Evolutionary conservation across 192 early-diverging fungal species (phyloP), one percentile per base, ranked within the genome.

Genomic region (Coemansia pectinata): DNA sequence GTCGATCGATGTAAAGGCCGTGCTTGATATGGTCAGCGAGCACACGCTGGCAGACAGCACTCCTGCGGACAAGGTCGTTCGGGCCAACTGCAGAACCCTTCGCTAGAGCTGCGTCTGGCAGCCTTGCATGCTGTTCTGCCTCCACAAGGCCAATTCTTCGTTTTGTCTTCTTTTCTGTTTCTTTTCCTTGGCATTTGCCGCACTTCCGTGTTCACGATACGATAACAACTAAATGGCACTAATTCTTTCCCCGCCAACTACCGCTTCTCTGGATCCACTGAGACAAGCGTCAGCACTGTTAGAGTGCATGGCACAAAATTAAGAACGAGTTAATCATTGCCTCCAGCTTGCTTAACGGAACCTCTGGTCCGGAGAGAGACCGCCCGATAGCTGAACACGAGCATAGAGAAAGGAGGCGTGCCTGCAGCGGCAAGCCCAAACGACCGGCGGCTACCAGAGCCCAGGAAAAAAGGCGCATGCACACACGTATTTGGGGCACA

Each of bases 1-100:
- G 19, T 85, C 88, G 31, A 91, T 97, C 65, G 94, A 97, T 76
- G 89, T 91, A 83, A 86, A 88, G 83, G 57, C 63, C 6, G 71
- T 72, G 21, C 64, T 76, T 52, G 57, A 52, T 0, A 25, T 63
- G 23, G 66, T 73, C 4, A 65, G 79, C 65, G 70, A 71, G 55
- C 67, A 71, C 57, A 42, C 63, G 66, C 70, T 76, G 42, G 73
- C 76, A 1, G 79, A 75, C 31, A 67, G 42, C 67, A 81, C 69
- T 52, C 61, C 66, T 10, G 79, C 79, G 14, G 79, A 81, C 47
- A 72, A 67, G 62, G 74, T 81, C 17, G 53, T 81, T 17, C 79
- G 70, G n/a, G 44, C 72, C 23, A 76, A 81, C 67, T 81, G 73
- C 71, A 71, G 60, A 38, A 76, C 79, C 5, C 59, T 72, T 38